Conservation (phyloP, 139 green algal species). For the Chlorella sp. region DNA sequence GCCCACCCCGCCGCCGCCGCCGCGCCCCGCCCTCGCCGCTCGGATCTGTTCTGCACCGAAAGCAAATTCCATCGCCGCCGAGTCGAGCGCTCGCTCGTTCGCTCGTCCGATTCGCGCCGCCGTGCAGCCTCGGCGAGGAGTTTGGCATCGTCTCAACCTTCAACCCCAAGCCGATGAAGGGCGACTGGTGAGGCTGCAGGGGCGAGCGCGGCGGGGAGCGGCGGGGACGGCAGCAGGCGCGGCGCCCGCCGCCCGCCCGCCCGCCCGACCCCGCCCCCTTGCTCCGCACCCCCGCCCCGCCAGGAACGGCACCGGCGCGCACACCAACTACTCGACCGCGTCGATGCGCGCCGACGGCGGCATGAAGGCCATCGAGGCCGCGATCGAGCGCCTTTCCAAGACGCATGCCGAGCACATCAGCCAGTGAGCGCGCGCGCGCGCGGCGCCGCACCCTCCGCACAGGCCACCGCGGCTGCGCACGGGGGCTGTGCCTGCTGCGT, state of each 20-base stretch:
- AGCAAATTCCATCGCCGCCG: too few relatives aligned
- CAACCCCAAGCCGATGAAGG: conserved; percentile 87
- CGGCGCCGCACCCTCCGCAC: too few relatives aligned
- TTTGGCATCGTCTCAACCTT: conserved; percentile 74
- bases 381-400: conserved; percentile 87
- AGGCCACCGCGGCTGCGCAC: too few relatives aligned
- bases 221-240: too few relatives aligned
- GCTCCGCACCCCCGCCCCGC: not conserved
- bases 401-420: conserved; percentile 86
- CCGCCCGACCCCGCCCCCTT: not conserved
- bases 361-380: conserved; percentile 80
- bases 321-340: conserved; percentile 94
- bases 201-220: not conserved
- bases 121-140: conserved; percentile 83
- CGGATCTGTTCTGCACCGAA: too few relatives aligned
- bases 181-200: conserved; percentile 73
- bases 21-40: too few relatives aligned
- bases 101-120: too few relatives aligned
- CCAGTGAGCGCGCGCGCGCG: too few relatives aligned
- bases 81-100: too few relatives aligned
- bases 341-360: conserved; percentile 81
- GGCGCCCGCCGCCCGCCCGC: not conserved
- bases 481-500: too few relatives aligned
- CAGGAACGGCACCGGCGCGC: conserved; percentile 76
- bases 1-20: too few relatives aligned